Evolutionary conservation across 257 asterid genomes (phyloP), one percentile per base, ranked within the genome.

Genomic region (Penstemon newberryi): DNA sequence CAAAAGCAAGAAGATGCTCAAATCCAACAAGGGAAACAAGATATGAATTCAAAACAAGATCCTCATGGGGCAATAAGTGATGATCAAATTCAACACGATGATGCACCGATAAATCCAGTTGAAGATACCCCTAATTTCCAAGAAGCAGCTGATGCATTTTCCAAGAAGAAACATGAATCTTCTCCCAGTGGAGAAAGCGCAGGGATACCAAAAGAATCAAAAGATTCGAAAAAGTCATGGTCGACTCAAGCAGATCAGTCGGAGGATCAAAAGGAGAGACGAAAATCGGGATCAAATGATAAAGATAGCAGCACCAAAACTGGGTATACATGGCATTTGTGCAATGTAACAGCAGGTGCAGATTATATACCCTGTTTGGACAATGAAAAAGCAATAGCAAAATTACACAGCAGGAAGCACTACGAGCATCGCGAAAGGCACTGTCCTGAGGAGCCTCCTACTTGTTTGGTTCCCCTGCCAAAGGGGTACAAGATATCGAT

Each of bases 331-430:
- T 91, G 97, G 97, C 65, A 75, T 70, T 71, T 89, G 33, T 91
- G 97, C 70, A 85, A 91, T 51, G 89, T 66, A 52, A 81, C 88
- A 25, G 96, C 96, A 25, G 89, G 82, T 53, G 67, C 84, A 40
- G 97, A 91, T 63, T 89, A 89, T 60, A 91, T 91, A 78, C 97
- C 97, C 50, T 91, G 97, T 79, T 70, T 91, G 85, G 96, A 91
- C 74, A 89, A 91, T 7, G 95, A 86, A 82, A 81, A 80, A 73
- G 93, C 77, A 37, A 76, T 91, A 69, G 72, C 80, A 19, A 85
- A 79, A 66, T 66, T 89, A 71, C 78, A 61, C 45, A 79, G 70
- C 39, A 76, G 95, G 66, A 69, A 49, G 36, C 96, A 84, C 76
- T 89, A 75, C 12, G 87, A 91, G 74, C 97, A 91, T 71, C 95